Conservation (phyloP, 2,329 filamentous ascomycete genomes). For the Alternaria hordeiaustralica region DNA sequence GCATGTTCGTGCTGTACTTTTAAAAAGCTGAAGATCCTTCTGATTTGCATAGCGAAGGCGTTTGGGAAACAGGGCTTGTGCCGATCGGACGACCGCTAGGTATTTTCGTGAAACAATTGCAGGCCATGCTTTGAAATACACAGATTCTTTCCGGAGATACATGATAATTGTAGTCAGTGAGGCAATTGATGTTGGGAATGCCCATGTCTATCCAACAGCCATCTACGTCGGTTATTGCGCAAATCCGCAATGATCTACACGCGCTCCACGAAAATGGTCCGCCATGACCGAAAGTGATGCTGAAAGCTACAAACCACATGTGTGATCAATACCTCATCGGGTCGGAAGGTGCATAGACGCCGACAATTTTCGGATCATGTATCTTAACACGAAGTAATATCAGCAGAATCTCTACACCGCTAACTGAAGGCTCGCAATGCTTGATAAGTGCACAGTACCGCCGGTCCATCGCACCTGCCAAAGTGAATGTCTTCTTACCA, state of each 20-base stretch:
- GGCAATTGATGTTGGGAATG: background rate
- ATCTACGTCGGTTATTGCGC: background rate
- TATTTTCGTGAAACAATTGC: background rate
- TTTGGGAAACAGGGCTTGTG: constrained; percentile 10
- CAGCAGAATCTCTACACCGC: background rate
- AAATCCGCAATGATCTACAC: background rate
- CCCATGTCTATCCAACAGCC: background rate
- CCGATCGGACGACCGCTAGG: background rate
- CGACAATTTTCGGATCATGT: background rate
- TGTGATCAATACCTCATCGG: background rate
- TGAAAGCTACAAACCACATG: background rate
- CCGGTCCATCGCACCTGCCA: background rate
- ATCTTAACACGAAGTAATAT: background rate
- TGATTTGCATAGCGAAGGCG: constrained; percentile 44
- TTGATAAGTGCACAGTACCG: background rate
- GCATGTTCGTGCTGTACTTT: too few species aligned
- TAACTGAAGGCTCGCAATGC: background rate
- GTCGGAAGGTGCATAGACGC: background rate
- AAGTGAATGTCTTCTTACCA: background rate
- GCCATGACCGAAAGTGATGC: background rate
- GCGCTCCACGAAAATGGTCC: background rate
- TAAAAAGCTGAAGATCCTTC: background rate
- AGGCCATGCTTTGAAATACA: background rate
- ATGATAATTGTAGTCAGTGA: background rate
- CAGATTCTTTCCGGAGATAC: background rate